These are phyloP conservation scores for Dunaliella primolecta DNA, from an alignment of 139 green algal species.

Conservation along the genomic window DNA sequence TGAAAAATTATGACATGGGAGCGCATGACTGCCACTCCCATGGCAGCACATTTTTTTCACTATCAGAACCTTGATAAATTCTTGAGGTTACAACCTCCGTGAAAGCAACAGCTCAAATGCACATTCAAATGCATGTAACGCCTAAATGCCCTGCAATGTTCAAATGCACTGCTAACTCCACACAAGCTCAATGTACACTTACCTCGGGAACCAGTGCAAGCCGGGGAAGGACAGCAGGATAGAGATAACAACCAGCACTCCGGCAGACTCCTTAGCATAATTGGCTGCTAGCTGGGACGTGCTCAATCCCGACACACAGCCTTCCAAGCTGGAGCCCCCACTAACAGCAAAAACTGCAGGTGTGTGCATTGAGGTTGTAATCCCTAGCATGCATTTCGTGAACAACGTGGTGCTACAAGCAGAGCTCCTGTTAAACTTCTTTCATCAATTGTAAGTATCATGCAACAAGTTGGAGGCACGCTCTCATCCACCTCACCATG, in stretches of 20 bases:
- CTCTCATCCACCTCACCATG: background rate
- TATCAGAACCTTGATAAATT: no score
- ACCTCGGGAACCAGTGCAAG: constrained; percentile 10
- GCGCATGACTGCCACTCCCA: no score
- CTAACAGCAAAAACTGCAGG: constrained; percentile 18
- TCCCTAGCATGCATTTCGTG: background rate
- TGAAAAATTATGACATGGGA: no score
- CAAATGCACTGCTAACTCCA: background rate
- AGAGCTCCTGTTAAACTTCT: background rate
- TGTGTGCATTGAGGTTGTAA: background rate
- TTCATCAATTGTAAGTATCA: background rate
- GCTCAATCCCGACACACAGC: background rate
- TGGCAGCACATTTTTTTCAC: no score
- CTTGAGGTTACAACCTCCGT: no score
- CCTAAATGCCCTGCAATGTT: background rate
- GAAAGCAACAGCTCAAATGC: no score
- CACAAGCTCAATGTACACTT: constrained; percentile 8
- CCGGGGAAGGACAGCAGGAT: background rate
- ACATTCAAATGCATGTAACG: background rate
- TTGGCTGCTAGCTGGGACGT: background rate
- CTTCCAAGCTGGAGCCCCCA: background rate
- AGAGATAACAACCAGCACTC: background rate
- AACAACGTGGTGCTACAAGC: background rate
- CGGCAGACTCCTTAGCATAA: constrained; percentile 7
- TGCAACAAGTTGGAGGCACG: background rate